Base-by-base conservation (phyloP, 805 yeast genomes). In the Deakozyma indianensis region DNA sequence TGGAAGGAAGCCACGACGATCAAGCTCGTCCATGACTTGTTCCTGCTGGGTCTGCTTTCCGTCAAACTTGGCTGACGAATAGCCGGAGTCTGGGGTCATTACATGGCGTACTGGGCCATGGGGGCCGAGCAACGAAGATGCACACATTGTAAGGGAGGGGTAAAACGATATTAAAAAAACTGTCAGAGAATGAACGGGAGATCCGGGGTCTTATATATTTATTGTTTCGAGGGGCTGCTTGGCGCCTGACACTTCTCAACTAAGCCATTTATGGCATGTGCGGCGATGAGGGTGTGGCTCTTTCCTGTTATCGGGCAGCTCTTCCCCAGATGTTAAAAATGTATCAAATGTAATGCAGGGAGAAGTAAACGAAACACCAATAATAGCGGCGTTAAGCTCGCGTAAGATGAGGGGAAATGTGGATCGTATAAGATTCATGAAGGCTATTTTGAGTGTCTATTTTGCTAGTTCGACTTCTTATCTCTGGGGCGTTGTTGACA, bases 1-100 rank as follows among this genome's bases (percentile, higher is more conserved):
- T 7, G 97, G 98, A 49, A 90, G 83, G 58, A 90, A 84, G 0
- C 96, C 97, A 27, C 80, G 77, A 45, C 74, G 70, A 59, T 86
- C 95, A 47, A 90, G 67, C 35, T 77, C 70, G 59, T 86, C 94
- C 63, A 86, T 75, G 41, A 90, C 96, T 50, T 56, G 71, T 52
- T 78, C 87, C 61, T 80, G 74, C 63, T 92, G 97, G 42, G 74
- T 71, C 57, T 78, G 82, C 60, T 83, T 86, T 28, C 88, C 95
- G 22, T 77, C 73, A 58, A 86, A 90, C 3, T 83, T 80, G 45
- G 78, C 69, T 44, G 82, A 74, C 50, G 77, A 76, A 69, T 87
- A 90, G 51, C 87, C 96, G 20, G 62, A 48, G 43, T 56, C 48
- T 22, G 47, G 45, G 20, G 46, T 56, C 57, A 21, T 46, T 44